phyloP scores from a whole-genome alignment of 2,329 filamentous ascomycete genomes.

The Aspergillus sp. region DNA sequence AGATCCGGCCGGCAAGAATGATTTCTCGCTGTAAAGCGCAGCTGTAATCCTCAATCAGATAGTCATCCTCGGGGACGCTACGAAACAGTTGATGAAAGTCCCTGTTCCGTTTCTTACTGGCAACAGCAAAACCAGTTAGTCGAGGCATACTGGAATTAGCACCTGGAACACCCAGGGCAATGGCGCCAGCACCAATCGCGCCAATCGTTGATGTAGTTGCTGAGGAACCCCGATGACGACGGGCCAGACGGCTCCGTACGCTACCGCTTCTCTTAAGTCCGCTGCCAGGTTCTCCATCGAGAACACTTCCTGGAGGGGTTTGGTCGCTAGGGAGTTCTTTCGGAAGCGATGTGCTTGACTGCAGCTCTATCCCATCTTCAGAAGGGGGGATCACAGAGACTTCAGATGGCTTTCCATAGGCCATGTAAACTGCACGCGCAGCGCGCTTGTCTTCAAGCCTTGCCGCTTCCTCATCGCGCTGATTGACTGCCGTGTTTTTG shows the following conservation, averaged over 20 bases:
- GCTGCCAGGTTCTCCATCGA: slow-evolving; percentile 55
- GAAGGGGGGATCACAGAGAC: slow-evolving; percentile 35
- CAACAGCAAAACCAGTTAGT: slow-evolving; percentile 90
- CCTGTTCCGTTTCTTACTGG: slow-evolving; percentile 90
- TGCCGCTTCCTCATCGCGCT: slow-evolving; percentile 50
- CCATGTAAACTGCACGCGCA: slow-evolving; percentile 56
- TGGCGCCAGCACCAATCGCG: slow-evolving; percentile 66
- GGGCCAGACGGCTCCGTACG: slow-evolving; percentile 59
- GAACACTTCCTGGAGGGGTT: slow-evolving; percentile 63
- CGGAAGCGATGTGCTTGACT: slow-evolving; percentile 23
- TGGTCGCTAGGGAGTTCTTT: slow-evolving; percentile 49
- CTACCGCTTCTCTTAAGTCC: slow-evolving; percentile 61
- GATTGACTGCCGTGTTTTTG: slow-evolving; percentile 31
- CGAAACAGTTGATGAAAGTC: slow-evolving; percentile 93
- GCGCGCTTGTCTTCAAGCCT: slow-evolving; percentile 56
- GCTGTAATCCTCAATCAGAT: slow-evolving; percentile 97
- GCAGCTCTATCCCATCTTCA: slow-evolving; percentile 29
- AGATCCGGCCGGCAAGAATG: slow-evolving; percentile 84
- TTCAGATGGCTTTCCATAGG: slow-evolving; percentile 47
- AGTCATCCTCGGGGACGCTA: slow-evolving; percentile 96
- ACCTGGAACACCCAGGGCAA: slow-evolving; percentile 62
- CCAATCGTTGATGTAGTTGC: slow-evolving; percentile 66
- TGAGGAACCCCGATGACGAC: slow-evolving; percentile 78
- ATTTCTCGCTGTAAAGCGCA: slow-evolving; percentile 95
- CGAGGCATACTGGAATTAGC: slow-evolving; percentile 61